Evolutionary conservation across 208 protist genomes (phyloP).

Genomic region (Leptomonas pyrrhocoris): DNA sequence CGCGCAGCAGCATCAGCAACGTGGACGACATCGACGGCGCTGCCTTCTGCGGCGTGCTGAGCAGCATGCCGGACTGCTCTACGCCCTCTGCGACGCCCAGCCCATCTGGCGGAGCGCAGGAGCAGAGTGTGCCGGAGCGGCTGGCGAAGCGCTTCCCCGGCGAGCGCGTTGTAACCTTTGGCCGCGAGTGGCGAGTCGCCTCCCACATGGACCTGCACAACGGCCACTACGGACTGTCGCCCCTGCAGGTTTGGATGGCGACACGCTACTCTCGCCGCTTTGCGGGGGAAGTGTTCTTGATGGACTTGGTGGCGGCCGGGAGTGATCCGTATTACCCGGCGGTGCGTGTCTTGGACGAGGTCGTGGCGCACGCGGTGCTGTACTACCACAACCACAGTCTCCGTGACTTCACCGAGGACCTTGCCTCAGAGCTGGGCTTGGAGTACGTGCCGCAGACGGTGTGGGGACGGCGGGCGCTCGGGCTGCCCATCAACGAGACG

Average conservation of each 20-base stretch:
- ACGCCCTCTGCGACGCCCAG: background rate
- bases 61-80: background rate
- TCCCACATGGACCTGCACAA: constrained; percentile 49
- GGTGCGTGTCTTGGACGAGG: constrained; percentile 78
- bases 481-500: constrained; percentile 31
- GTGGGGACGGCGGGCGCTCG: constrained; percentile 49
- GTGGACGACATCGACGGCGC: background rate
- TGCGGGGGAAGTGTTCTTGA: constrained; percentile 76
- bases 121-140: constrained; percentile 4
- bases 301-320: constrained; percentile 70
- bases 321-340: constrained; percentile 65
- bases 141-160: constrained; percentile 20
- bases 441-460: constrained; percentile 64
- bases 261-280: constrained; percentile 67
- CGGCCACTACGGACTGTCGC: constrained; percentile 62
- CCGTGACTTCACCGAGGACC: constrained; percentile 74
- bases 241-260: constrained; percentile 77
- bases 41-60: constrained; percentile 6
- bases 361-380: constrained; percentile 82
- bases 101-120: background rate
- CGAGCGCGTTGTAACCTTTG: constrained; percentile 39
- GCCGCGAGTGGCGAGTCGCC: constrained; percentile 23
- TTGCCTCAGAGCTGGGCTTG: constrained; percentile 57
- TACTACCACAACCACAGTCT: constrained; percentile 81
- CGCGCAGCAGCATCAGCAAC: constrained; percentile 3